Conservation (phyloP, 495 filamentous ascomycete genomes). For the Penicillium lividum region DNA sequence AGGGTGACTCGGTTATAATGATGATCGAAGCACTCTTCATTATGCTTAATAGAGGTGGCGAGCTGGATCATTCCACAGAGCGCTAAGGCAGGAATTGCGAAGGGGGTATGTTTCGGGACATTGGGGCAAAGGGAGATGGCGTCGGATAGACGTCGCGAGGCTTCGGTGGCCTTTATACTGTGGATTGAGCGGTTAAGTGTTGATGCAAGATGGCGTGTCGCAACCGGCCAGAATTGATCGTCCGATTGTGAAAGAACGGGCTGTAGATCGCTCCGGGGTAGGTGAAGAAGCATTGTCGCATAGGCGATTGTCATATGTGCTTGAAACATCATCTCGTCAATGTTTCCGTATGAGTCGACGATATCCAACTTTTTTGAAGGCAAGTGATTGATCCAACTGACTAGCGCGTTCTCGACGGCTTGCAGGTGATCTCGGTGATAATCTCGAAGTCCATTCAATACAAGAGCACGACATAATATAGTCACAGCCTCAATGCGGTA, state of each 20-base stretch:
- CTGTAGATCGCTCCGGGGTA: slow-evolving; percentile 43
- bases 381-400: slow-evolving; percentile 48
- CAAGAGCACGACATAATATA: slow-evolving; percentile 39
- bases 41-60: slow-evolving; percentile 37
- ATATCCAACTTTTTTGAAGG: slow-evolving; percentile 43
- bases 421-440: slow-evolving; percentile 44
- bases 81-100: slow-evolving; percentile 34
- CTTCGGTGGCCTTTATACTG: slow-evolving; percentile 47
- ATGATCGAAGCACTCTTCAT: slow-evolving; percentile 43
- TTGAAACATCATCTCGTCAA: slow-evolving; percentile 51
- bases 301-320: slow-evolving; percentile 43
- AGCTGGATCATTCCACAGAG: slow-evolving; percentile 44
- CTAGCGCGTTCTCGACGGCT: slow-evolving; percentile 46
- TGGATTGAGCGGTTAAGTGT: slow-evolving; percentile 42
- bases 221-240: slow-evolving; percentile 30
- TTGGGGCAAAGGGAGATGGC: slow-evolving; percentile 41
- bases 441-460: slow-evolving; percentile 38
- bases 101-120: slow-evolving; percentile 40
- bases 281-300: slow-evolving; percentile 45
- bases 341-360: slow-evolving; percentile 45
- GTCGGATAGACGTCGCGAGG: slow-evolving; percentile 41
- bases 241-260: slow-evolving; percentile 29
- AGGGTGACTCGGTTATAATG: slow-evolving; percentile 45
- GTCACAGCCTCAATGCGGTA: slow-evolving; percentile 46
- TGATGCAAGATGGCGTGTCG: slow-evolving; percentile 35